A percentile compares a stretch with the other conserved stretches of the same genome.
Evolutionary conservation across 1,284 basidiomycete genomes (phyloP).

Genomic region (Rhizopogon parksii): DNA sequence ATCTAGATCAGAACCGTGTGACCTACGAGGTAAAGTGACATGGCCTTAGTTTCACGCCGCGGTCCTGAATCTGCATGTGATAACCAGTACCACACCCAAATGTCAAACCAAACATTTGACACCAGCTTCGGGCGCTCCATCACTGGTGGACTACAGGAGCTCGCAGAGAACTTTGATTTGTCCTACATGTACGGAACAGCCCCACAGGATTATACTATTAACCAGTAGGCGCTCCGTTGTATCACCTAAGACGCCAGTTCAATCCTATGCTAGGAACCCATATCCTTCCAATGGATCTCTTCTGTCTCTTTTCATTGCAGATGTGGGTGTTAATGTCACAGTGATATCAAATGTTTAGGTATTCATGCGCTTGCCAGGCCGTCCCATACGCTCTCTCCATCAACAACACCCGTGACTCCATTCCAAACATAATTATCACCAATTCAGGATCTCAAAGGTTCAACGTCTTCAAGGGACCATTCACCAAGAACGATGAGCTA

Average conservation of each 20-base stretch:
- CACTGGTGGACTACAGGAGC: slow-evolving; percentile 45
- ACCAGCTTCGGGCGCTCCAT: slow-evolving; percentile 47
- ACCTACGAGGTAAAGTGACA: slow-evolving; percentile 53
- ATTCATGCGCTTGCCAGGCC: slow-evolving; percentile 30
- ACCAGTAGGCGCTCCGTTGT: slow-evolving; percentile 34
- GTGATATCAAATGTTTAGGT: slow-evolving; percentile 15
- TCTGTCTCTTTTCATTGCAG: slow-evolving; percentile 52
- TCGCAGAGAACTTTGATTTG: slow-evolving; percentile 51
- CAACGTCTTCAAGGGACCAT: slow-evolving; percentile 62
- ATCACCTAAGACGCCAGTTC: not conserved
- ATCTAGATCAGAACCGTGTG: slow-evolving; percentile 68
- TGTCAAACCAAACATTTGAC: slow-evolving; percentile 44
- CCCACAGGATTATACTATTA: slow-evolving; percentile 66
- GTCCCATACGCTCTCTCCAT: slow-evolving; percentile 49
- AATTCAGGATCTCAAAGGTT: slow-evolving; percentile 75
- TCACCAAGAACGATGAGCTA: slow-evolving; percentile 75
- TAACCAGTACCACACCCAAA: slow-evolving; percentile 49
- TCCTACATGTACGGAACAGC: slow-evolving; percentile 56
- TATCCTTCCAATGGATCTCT: slow-evolving; percentile 62
- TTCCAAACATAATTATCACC: slow-evolving; percentile 63
- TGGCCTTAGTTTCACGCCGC: not conserved
- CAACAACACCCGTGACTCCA: slow-evolving; percentile 53
- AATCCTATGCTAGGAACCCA: slow-evolving; percentile 36
- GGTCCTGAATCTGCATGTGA: not conserved
- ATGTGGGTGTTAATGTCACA: slow-evolving; percentile 30